Evolutionary conservation across 2,329 filamentous ascomycete genomes (phyloP).

Genomic region (Sphaceloma murrayae): DNA sequence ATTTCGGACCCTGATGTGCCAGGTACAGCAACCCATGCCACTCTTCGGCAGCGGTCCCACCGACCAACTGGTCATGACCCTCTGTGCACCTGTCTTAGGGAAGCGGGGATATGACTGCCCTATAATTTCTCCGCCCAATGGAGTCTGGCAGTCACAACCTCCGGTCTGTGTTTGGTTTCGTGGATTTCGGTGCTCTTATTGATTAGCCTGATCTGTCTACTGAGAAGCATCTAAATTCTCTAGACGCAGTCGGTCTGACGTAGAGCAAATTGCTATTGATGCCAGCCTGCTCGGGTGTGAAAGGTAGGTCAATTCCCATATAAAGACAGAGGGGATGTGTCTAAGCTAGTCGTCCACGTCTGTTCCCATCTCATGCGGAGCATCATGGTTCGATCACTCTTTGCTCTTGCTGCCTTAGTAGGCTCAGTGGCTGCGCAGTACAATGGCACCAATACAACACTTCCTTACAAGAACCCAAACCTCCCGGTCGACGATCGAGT

Average conservation of each 20-base stretch:
- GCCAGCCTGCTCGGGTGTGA: not conserved
- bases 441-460: constrained; percentile 10
- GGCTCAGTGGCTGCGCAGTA: constrained; percentile 1
- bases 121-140: constrained; percentile 15
- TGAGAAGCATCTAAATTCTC: not conserved
- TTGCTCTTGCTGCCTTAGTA: constrained; percentile 8
- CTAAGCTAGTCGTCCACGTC: too few relatives aligned
- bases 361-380: not conserved
- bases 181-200: too few relatives aligned
- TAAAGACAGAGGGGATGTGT: not conserved
- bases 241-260: not conserved
- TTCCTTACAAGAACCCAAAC: constrained; percentile 51
- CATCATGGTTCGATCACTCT: constrained; percentile 2
- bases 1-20: constrained; percentile 12
- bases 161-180: constrained; percentile 5
- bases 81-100: not conserved
- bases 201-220: constrained; percentile 4
- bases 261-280: not conserved
- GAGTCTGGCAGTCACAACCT: constrained; percentile 4
- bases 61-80: constrained; percentile 8
- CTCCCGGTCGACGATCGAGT: constrained; percentile 56
- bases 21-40: not conserved
- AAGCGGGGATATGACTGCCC: constrained; percentile 2
- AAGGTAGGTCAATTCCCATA: constrained; percentile 4
- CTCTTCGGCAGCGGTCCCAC: constrained; percentile 1